Conservation (phyloP, 176 grass and related monocot species). For the Aegilops tauschii region DNA sequence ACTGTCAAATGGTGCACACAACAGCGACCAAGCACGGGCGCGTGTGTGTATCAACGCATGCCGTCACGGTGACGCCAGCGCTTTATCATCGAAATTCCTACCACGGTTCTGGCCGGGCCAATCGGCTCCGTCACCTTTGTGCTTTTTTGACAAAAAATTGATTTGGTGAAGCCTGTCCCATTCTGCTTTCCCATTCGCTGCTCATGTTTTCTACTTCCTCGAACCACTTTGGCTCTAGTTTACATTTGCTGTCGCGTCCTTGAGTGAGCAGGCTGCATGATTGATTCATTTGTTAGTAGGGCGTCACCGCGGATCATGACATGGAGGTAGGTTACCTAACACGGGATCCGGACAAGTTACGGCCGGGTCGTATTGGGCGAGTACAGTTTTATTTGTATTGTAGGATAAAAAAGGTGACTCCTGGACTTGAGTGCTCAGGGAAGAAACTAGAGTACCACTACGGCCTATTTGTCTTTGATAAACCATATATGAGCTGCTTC, state of each 20-base stretch:
- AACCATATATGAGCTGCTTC: no score
- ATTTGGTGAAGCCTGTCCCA: not conserved
- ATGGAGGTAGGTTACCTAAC: constrained; percentile 40
- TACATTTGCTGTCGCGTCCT: not conserved
- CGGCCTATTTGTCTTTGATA: not conserved
- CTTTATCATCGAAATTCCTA: constrained; percentile 2
- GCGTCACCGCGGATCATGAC: constrained; percentile 11
- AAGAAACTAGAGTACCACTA: not conserved
- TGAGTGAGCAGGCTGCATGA: constrained; percentile 14
- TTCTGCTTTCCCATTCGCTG: constrained; percentile 8
- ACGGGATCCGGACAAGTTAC: not conserved
- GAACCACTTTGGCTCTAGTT: not conserved
- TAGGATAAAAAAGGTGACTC: not conserved
- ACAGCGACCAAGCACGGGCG: not conserved
- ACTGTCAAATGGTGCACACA: not conserved
- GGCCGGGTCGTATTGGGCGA: not conserved
- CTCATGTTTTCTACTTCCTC: constrained; percentile 15
- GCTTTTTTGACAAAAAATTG: constrained; percentile 36
- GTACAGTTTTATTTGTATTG: not conserved
- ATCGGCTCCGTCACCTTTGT: not conserved
- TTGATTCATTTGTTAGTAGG: not conserved
- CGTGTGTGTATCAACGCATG: not conserved
- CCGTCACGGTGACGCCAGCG: constrained; percentile 28
- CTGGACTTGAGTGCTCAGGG: not conserved
- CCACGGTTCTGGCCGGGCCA: not conserved